A percentile compares a stretch with the other conserved stretches of the same genome.
Evolutionary conservation across 1,139 yeast genomes (phyloP).

Genomic region (Suhomyces wounanorum): DNA sequence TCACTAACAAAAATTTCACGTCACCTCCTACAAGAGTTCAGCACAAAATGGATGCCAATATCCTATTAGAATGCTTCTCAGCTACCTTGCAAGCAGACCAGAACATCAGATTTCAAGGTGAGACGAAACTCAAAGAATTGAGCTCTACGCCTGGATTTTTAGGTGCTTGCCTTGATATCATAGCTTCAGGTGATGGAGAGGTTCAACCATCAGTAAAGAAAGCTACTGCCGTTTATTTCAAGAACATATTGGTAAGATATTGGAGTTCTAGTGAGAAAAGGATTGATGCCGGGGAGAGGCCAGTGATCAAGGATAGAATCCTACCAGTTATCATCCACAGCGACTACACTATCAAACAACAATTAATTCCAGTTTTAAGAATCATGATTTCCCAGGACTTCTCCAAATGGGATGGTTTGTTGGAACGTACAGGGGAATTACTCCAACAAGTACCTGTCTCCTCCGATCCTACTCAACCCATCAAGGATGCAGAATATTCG

Average conservation of each 20-base stretch:
- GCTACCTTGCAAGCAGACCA: conserved; percentile 79
- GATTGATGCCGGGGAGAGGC: conserved; percentile 71
- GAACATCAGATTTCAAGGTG: conserved; percentile 66
- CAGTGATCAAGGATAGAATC: conserved; percentile 64
- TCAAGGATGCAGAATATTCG: conserved; percentile 45
- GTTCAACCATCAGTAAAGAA: conserved; percentile 60
- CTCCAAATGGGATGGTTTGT: conserved; percentile 72
- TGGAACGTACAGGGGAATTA: conserved; percentile 60
- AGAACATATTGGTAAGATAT: conserved; percentile 65
- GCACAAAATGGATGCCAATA: conserved; percentile 63
- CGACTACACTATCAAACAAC: conserved; percentile 55
- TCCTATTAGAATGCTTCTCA: conserved; percentile 73
- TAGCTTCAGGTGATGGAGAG: conserved; percentile 38
- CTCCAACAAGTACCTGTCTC: conserved; percentile 39
- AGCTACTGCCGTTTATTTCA: conserved; percentile 87
- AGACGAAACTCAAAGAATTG: conserved; percentile 59
- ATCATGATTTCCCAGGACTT: conserved; percentile 68
- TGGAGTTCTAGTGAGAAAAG: conserved; percentile 49
- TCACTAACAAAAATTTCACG: conserved; percentile 9
- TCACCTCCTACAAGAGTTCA: neutral
- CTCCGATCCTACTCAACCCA: neutral
- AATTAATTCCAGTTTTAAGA: conserved; percentile 70
- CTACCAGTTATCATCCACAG: conserved; percentile 43
- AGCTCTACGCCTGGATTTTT: conserved; percentile 70
- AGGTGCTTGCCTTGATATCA: conserved; percentile 79